Evolutionary conservation across 2,329 filamentous ascomycete species (phyloP), one percentile per base, ranked within the genome.

Genomic region (Leptographium wingfieldii): DNA sequence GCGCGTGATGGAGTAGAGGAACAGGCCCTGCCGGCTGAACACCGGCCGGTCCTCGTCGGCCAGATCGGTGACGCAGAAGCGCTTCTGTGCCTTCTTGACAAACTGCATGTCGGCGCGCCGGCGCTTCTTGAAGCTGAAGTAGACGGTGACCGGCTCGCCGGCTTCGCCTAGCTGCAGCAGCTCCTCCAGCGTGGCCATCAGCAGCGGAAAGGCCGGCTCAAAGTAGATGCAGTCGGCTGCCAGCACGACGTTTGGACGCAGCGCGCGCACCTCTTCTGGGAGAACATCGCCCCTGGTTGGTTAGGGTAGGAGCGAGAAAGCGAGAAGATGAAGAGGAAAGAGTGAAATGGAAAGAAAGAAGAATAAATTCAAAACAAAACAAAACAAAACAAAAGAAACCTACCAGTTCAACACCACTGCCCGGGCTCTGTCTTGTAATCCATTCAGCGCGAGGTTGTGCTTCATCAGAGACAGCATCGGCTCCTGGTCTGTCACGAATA

Each of bases 161-260:
- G 40, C 9, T 16, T 53, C 33, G n/a, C 86, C 91, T 52, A 91
- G 80, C 19, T 82, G 80, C 64, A 96, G 77, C 55, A 96, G 77
- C 63, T 88, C 84, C 61, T 81, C 77, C 65, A 97, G 75, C 6
- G 92, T 97, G 64, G 84, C 76, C 68, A 94, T 80, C 55, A 99
- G 80, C 40, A 96, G 77, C 35, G 92, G 92, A 69, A 97, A 97
- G 1, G 94, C 90, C 3, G 92, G 91, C 73, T 97, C 94, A 71
- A 95, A 95, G 76, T 97, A 99, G 56, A 96, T 91, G 73, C 92
- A 97, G 72, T 97, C 94, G 49, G 92, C 92, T 3, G 94, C 94
- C n/a, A 97, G 80, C 60, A 99, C 85, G 59, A 96, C 78, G 67
- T 92, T 84, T 22, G 91, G 90, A 63, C 81, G 81, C 66, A 78